phyloP scores from a whole-genome alignment of 495 filamentous ascomycete species.

The Penicillium goetzii region DNA sequence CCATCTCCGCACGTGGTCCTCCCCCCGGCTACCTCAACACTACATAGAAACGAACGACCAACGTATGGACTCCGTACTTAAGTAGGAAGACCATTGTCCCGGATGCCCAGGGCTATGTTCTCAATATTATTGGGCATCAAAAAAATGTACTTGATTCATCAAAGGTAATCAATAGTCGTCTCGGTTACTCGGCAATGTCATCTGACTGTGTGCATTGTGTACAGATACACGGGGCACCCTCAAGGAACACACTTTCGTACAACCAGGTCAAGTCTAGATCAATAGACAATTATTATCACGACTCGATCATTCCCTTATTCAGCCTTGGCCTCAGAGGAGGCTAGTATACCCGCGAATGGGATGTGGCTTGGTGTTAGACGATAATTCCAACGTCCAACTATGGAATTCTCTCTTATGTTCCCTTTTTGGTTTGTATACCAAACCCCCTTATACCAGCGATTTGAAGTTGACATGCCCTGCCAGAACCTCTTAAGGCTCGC shows the following conservation, averaged over 20 bases:
- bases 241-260: background rate
- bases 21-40: background rate
- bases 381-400: background rate
- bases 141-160: background rate
- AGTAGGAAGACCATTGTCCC: background rate
- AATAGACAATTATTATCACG: background rate
- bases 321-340: background rate
- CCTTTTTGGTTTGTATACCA: background rate
- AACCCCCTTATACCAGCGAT: background rate
- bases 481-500: background rate
- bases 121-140: background rate
- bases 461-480: background rate
- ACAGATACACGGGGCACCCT: background rate
- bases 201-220: background rate
- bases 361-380: background rate
- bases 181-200: background rate
- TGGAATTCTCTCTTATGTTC: background rate
- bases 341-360: background rate
- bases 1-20: slow-evolving; percentile 2
- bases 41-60: background rate
- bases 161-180: background rate
- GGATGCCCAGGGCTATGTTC: background rate
- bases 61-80: background rate
- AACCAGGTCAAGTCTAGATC: background rate
- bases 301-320: background rate